phyloP scores from a whole-genome alignment of 1,284 basidiomycete genomes.

The Tausonia pullulans region DNA sequence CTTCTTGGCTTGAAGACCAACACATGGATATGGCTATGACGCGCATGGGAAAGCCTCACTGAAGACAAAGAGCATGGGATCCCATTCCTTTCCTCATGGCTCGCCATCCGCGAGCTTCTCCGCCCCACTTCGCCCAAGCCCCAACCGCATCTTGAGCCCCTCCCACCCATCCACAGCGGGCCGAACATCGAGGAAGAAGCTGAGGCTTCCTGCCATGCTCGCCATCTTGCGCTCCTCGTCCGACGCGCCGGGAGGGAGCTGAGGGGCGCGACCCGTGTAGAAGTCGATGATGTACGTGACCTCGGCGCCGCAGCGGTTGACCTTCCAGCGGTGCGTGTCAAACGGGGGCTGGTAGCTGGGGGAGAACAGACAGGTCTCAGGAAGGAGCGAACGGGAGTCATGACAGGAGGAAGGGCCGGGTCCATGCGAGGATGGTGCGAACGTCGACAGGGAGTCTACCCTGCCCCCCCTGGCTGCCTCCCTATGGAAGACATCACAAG shows the following conservation, averaged over 20 bases:
- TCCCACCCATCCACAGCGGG: slow-evolving; percentile 89
- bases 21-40: too few relatives aligned
- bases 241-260: slow-evolving; percentile 31
- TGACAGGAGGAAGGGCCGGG: not conserved
- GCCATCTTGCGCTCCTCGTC: not conserved
- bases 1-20: too few relatives aligned
- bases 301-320: slow-evolving; percentile 79
- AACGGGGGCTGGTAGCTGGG: slow-evolving; percentile 82
- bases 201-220: slow-evolving; percentile 24
- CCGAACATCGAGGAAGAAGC: slow-evolving; percentile 89
- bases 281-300: slow-evolving; percentile 97
- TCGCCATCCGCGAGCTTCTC: not conserved
- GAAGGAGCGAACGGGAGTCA: not conserved
- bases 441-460: too few relatives aligned
- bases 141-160: slow-evolving; percentile 58
- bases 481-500: too few relatives aligned
- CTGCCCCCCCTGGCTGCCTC: too few relatives aligned
- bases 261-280: slow-evolving; percentile 61
- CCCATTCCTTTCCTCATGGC: too few relatives aligned
- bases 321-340: slow-evolving; percentile 94
- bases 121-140: not conserved
- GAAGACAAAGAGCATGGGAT: too few relatives aligned
- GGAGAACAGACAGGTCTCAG: not conserved
- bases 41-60: too few relatives aligned
- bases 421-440: too few relatives aligned